Base-by-base conservation (phyloP, 176 grass and related monocot species). In the Raddia distichophylla region DNA sequence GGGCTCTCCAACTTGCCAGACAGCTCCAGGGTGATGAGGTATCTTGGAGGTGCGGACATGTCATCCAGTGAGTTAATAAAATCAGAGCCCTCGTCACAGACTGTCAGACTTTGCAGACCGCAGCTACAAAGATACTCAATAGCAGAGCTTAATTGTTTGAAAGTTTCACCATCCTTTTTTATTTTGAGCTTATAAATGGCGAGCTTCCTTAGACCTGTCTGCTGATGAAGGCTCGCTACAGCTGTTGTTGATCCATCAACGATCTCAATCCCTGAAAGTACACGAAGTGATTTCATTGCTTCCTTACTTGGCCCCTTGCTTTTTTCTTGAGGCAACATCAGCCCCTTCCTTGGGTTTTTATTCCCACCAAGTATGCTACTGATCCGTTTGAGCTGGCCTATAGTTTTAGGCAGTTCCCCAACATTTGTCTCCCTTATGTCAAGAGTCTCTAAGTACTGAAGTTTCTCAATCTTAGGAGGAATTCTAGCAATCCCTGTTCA, bases 191-290 rank as follows among this genome's bases (percentile, higher is more conserved):
- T 54, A 14, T 54, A 54, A 54, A 54, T 54, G 15, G 52, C 52
- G 5, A 54, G 15, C 52, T 54, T 54, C 52, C 52, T 54, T 15
- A 54, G 14, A 5, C 16, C 52, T 5, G 52, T 54, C 52, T 40
- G 37, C 45, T 82, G 68, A 62, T 73, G 68, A 64, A 82, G 80
- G 7, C 59, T 7, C 17, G 18, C 12, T 18, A 82, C 18, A 8
- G 33, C 80, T 17, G 69, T 6, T 69, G 78, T 7, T 82, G 69
- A 64, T 53, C 54, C 59, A 0, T 1, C 34, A 17, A 12, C 18
- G 3, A 82, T 82, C 59, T 82, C 47, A 54, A 82, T 74, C 17
- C 80, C 80, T 5, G 80, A 64, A 0, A 82, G 32, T 33, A 82
- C 6, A 44, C 18, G 69, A 7, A 82, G 69, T 44, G 12, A 12